Evolutionary conservation across 495 filamentous ascomycete species (phyloP).

Genomic region (Gamarada debralockiae): DNA sequence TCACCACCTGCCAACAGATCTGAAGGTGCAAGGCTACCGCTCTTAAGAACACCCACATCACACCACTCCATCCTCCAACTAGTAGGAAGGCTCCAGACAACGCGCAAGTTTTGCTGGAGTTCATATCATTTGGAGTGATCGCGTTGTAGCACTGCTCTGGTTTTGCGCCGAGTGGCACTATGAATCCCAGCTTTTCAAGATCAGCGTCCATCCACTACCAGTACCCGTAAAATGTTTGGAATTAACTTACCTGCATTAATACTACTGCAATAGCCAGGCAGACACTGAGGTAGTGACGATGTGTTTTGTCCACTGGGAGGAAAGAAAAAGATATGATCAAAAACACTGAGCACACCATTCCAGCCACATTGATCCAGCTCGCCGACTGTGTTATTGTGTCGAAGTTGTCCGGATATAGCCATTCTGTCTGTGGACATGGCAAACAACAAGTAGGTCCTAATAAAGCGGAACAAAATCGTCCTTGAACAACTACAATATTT

Average conservation of each 20-base stretch:
- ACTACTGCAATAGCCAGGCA: slow-evolving; percentile 71
- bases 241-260: slow-evolving; percentile 67
- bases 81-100: slow-evolving; percentile 84
- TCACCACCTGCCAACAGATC: slow-evolving; percentile 93
- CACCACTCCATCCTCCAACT: slow-evolving; percentile 76
- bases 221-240: not conserved
- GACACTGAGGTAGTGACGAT: slow-evolving; percentile 88
- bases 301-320: slow-evolving; percentile 84
- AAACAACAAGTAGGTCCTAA: slow-evolving; percentile 70
- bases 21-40: slow-evolving; percentile 92
- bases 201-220: slow-evolving; percentile 20
- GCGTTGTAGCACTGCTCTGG: slow-evolving; percentile 81
- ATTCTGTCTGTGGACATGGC: slow-evolving; percentile 83
- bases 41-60: slow-evolving; percentile 88
- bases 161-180: slow-evolving; percentile 79
- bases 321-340: slow-evolving; percentile 78
- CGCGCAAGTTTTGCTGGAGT: slow-evolving; percentile 73
- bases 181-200: slow-evolving; percentile 64
- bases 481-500: slow-evolving; percentile 54
- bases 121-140: slow-evolving; percentile 95
- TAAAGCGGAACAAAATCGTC: slow-evolving; percentile 40
- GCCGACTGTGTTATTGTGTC: slow-evolving; percentile 56
- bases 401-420: slow-evolving; percentile 79
- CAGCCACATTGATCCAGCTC: slow-evolving; percentile 75
- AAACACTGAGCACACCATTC: slow-evolving; percentile 68